phyloP scores from a whole-genome alignment of 2,329 filamentous ascomycete species.

The Pleurostoma richardsiae region DNA sequence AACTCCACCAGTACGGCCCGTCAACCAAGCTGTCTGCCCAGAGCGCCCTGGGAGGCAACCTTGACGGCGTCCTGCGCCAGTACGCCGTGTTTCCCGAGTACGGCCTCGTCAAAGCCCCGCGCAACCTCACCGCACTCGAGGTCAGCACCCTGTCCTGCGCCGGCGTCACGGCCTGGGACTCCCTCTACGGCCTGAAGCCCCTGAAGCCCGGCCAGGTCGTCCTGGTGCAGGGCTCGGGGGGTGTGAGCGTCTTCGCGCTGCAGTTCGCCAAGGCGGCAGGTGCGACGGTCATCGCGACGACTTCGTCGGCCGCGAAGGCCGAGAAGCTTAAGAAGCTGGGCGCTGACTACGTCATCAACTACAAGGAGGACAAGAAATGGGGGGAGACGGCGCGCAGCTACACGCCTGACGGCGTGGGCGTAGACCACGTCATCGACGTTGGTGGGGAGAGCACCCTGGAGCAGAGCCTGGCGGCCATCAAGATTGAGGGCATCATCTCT shows the following conservation, averaged over 20 bases:
- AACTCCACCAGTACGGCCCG: slow-evolving; percentile 42
- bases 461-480: slow-evolving; percentile 26
- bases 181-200: slow-evolving; percentile 50
- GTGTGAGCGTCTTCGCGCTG: slow-evolving; percentile 62
- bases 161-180: slow-evolving; percentile 61
- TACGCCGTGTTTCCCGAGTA: slow-evolving; percentile 64
- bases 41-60: slow-evolving; percentile 61
- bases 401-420: slow-evolving; percentile 38
- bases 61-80: slow-evolving; percentile 65
- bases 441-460: slow-evolving; percentile 46
- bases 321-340: slow-evolving; percentile 44
- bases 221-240: slow-evolving; percentile 66
- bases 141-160: slow-evolving; percentile 54
- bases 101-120: slow-evolving; percentile 61
- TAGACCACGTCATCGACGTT: slow-evolving; percentile 51
- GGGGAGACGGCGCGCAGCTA: slow-evolving; percentile 45
- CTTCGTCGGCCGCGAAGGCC: slow-evolving; percentile 43
- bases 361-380: slow-evolving; percentile 46
- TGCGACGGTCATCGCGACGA: slow-evolving; percentile 53
- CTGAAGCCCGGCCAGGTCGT: slow-evolving; percentile 53
- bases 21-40: slow-evolving; percentile 23
- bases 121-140: slow-evolving; percentile 46
- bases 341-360: slow-evolving; percentile 53
- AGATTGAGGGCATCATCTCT: slow-evolving; percentile 24
- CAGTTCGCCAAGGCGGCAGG: slow-evolving; percentile 45